These are phyloP conservation scores for Jackrogersella minutella DNA, from an alignment of 495 filamentous ascomycete genomes.

Conservation along the genomic window DNA sequence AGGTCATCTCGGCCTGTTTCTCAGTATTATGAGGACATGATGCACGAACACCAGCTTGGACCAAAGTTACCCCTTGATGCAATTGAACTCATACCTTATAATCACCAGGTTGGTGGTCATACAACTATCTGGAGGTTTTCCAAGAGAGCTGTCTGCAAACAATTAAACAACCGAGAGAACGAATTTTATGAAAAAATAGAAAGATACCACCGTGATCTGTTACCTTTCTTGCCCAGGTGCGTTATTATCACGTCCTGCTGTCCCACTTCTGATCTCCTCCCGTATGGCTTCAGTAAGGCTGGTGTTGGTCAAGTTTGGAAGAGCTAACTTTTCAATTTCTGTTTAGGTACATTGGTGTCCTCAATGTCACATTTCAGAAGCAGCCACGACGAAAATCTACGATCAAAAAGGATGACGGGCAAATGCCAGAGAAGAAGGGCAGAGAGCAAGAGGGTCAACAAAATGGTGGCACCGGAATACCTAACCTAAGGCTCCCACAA, in stretches of 20 bases:
- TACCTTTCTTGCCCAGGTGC: slow-evolving; percentile 92
- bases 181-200: slow-evolving; percentile 98
- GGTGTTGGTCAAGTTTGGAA: background rate
- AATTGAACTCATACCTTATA: slow-evolving; percentile 95
- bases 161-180: slow-evolving; percentile 96
- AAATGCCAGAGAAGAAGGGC: slow-evolving; percentile 33
- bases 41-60: slow-evolving; percentile 56
- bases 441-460: slow-evolving; percentile 32
- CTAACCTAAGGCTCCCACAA: slow-evolving; percentile 9
- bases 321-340: slow-evolving; percentile 32
- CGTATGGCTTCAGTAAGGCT: background rate
- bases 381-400: slow-evolving; percentile 72
- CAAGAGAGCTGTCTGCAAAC: slow-evolving; percentile 93
- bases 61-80: slow-evolving; percentile 77
- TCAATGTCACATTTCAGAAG: slow-evolving; percentile 97
- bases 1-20: slow-evolving; percentile 48
- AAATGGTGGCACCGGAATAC: slow-evolving; percentile 32
- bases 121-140: slow-evolving; percentile 97
- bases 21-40: slow-evolving; percentile 54
- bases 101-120: slow-evolving; percentile 96
- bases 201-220: slow-evolving; percentile 82
- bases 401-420: slow-evolving; percentile 54
- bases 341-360: slow-evolving; percentile 89
- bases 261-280: background rate
- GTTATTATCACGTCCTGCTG: slow-evolving; percentile 46